Evolutionary conservation across 305 asterid genomes (phyloP).

Genomic region (Rubia tinctorum): DNA sequence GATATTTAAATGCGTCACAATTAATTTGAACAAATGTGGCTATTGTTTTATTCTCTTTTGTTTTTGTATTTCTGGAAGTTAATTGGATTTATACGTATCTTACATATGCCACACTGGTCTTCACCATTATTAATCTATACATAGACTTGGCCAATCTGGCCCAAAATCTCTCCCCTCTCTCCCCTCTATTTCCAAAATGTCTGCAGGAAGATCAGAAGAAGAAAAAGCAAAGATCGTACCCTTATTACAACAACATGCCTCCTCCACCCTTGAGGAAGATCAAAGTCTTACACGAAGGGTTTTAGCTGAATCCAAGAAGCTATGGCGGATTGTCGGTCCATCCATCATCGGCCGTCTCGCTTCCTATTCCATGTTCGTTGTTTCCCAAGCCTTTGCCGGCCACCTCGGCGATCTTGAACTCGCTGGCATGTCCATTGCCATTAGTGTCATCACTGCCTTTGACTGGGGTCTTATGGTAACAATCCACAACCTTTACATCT

Average conservation of each 20-base stretch:
- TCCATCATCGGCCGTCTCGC: conserved; percentile 74
- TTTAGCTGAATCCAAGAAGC: conserved; percentile 72
- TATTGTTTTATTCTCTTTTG: too few relatives aligned
- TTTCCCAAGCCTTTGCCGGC: conserved; percentile 90
- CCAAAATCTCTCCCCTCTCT: not conserved
- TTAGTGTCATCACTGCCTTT: conserved; percentile 62
- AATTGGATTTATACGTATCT: too few relatives aligned
- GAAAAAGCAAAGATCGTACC: conserved; percentile 33
- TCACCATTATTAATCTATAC: not conserved
- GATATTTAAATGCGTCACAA: too few relatives aligned
- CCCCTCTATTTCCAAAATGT: not conserved
- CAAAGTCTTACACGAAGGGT: conserved; percentile 23
- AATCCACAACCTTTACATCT: too few relatives aligned
- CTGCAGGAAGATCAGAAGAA: not conserved
- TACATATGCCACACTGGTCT: too few relatives aligned
- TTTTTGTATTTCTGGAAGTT: too few relatives aligned
- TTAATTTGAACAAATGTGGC: too few relatives aligned
- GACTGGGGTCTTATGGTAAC: conserved; percentile 72
- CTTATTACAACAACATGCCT: conserved; percentile 29
- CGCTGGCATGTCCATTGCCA: conserved; percentile 75
- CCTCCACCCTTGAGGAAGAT: not conserved
- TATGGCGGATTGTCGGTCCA: conserved; percentile 87
- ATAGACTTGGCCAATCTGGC: not conserved
- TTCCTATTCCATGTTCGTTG: conserved; percentile 56
- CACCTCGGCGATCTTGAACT: conserved; percentile 85